A percentile compares a stretch with the other conserved stretches of the same genome.
Evolutionary conservation across 805 yeast genomes (phyloP).

Genomic region (Spencermartinsiella europaea): DNA sequence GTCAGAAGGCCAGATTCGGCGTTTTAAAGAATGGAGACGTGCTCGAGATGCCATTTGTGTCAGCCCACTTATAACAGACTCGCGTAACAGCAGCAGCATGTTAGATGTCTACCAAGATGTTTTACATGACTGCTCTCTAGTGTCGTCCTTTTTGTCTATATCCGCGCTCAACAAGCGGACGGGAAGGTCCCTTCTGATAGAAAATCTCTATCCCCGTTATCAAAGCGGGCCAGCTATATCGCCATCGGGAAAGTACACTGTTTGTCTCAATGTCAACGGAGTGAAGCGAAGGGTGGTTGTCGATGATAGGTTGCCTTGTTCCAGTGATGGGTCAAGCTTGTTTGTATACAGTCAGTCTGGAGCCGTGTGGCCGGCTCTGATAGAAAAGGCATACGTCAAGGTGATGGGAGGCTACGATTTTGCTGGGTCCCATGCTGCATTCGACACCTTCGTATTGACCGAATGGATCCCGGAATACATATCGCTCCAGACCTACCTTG

Average conservation of each 20-base stretch:
- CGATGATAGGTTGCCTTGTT: constrained; percentile 45
- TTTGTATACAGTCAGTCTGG: constrained; percentile 7
- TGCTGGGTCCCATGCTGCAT: constrained; percentile 70
- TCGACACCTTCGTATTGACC: constrained; percentile 57
- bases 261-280: constrained; percentile 51
- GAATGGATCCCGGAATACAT: constrained; percentile 72
- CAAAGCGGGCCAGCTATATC: constrained; percentile 18
- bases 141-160: constrained; percentile 58
- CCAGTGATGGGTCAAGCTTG: not conserved
- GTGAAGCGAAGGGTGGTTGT: constrained; percentile 42
- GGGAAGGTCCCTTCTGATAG: constrained; percentile 16
- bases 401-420: constrained; percentile 57
- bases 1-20: constrained; percentile 13
- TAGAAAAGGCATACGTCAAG: constrained; percentile 72
- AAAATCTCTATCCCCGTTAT: constrained; percentile 24
- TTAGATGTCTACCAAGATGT: constrained; percentile 22
- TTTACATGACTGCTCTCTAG: constrained; percentile 68
- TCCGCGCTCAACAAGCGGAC: constrained; percentile 26
- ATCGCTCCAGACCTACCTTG: constrained; percentile 31
- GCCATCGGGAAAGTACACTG: constrained; percentile 33
- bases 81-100: too few species aligned
- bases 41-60: constrained; percentile 13
- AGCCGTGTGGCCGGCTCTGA: constrained; percentile 60
- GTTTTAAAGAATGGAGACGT: constrained; percentile 20
- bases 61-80: constrained; percentile 1